Percentiles rank a stretch among this genome's conserved stretches.
phyloP scores from a whole-genome alignment of 495 filamentous ascomycete species.

The Schizothecium vesticola region DNA sequence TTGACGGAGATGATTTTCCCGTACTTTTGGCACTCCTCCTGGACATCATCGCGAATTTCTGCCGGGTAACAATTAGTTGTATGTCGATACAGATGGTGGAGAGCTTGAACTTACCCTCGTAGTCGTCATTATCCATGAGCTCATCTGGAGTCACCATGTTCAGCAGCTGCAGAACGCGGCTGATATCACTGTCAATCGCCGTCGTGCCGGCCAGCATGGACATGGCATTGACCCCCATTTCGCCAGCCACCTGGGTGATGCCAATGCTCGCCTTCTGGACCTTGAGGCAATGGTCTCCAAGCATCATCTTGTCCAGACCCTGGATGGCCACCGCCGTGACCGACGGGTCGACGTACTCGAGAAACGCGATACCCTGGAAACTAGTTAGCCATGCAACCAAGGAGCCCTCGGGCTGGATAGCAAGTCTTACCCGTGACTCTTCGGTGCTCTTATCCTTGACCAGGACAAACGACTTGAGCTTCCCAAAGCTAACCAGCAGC shows the following conservation, averaged over 20 bases:
- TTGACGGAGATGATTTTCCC: constrained; percentile 80
- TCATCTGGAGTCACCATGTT: constrained; percentile 99
- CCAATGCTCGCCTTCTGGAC: constrained; percentile 87
- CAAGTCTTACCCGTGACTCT: constrained; percentile 69
- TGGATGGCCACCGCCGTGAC: constrained; percentile 83
- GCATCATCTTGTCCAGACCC: constrained; percentile 84
- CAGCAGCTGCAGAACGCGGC: constrained; percentile 80
- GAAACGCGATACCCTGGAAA: constrained; percentile 86
- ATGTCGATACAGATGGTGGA: neutral
- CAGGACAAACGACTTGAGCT: constrained; percentile 86
- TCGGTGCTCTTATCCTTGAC: constrained; percentile 84
- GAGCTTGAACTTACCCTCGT: constrained; percentile 61
- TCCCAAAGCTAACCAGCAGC: constrained; percentile 82
- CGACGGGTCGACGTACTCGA: constrained; percentile 78
- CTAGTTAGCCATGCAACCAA: constrained; percentile 13
- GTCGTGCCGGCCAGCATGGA: constrained; percentile 96
- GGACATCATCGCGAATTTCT: constrained; percentile 94
- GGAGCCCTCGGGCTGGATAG: neutral
- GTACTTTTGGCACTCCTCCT: constrained; percentile 88
- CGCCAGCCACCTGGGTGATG: constrained; percentile 81
- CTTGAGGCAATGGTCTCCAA: constrained; percentile 80
- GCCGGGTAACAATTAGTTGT: constrained; percentile 23
- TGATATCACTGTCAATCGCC: constrained; percentile 65
- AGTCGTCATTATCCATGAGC: constrained; percentile 87
- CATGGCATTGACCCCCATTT: constrained; percentile 98